Evolutionary conservation across 2,329 filamentous ascomycete genomes (phyloP).

Genomic region (Acarospora socialis): DNA sequence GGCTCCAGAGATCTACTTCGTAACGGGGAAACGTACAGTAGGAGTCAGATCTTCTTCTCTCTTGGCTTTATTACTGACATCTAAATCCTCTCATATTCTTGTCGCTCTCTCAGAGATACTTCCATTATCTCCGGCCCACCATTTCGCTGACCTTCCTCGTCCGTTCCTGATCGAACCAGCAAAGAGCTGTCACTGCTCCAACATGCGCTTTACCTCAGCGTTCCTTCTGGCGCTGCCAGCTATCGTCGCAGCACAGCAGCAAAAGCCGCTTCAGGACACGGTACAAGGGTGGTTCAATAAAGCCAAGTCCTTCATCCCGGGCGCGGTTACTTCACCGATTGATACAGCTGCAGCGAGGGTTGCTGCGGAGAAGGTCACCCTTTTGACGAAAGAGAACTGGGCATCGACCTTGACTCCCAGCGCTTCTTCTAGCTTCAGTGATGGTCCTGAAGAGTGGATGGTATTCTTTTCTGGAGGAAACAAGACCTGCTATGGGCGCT

Average conservation of each 20-base stretch:
- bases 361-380: conserved; percentile 34
- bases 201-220: conserved; percentile 40
- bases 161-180: too few species aligned
- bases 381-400: conserved; percentile 44
- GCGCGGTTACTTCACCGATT: conserved; percentile 23
- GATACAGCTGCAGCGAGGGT: conserved; percentile 23
- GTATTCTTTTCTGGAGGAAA: conserved; percentile 50
- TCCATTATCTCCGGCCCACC: too few species aligned
- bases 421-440: conserved; percentile 31
- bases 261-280: conserved; percentile 36
- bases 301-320: conserved; percentile 42
- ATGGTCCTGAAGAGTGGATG: conserved; percentile 39
- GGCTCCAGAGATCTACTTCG: too few species aligned
- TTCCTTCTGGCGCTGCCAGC: conserved; percentile 37
- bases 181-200: too few species aligned
- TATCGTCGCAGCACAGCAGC: conserved; percentile 38
- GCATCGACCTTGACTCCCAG: conserved; percentile 34
- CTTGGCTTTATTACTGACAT: too few species aligned
- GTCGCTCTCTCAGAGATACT: too few species aligned
- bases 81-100: too few species aligned
- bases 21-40: too few species aligned
- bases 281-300: conserved; percentile 34
- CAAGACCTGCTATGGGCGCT: conserved; percentile 48
- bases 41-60: too few species aligned
- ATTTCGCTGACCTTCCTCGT: too few species aligned